Evolutionary conservation across 2,329 filamentous ascomycete genomes (phyloP).

Genomic region (Fusarium sp.): DNA sequence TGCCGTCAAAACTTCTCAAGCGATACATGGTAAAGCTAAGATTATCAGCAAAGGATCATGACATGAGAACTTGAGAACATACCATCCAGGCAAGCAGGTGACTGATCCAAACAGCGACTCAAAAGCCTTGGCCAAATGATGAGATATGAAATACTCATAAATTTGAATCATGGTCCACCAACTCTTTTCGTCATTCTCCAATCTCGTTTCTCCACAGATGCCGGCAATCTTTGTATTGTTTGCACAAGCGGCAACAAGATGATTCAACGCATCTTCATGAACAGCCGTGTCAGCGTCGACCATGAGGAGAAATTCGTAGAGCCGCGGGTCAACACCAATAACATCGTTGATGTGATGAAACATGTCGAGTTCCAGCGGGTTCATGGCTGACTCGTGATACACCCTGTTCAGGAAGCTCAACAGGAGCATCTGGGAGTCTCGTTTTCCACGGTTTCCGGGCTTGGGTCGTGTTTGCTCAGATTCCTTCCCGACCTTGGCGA

Average conservation of each 20-base stretch:
- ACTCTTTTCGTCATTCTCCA: slow-evolving; percentile 93
- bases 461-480: slow-evolving; percentile 92
- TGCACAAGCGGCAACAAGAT: slow-evolving; percentile 90
- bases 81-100: slow-evolving; percentile 99
- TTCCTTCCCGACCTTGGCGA: slow-evolving; percentile 98
- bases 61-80: slow-evolving; percentile 56
- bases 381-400: slow-evolving; percentile 94
- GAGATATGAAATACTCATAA: slow-evolving; percentile 99
- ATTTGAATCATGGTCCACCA: slow-evolving; percentile 99
- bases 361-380: slow-evolving; percentile 94
- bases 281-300: slow-evolving; percentile 98
- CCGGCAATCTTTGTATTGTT: slow-evolving; percentile 97
- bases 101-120: slow-evolving; percentile 98
- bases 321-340: slow-evolving; percentile 95
- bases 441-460: slow-evolving; percentile 97
- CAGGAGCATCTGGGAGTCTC: slow-evolving; percentile 94
- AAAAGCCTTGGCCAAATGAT: slow-evolving; percentile 96
- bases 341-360: slow-evolving; percentile 99
- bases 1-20: slow-evolving; percentile 90
- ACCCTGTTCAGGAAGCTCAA: slow-evolving; percentile 99
- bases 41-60: slow-evolving; percentile 12
- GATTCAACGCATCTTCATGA: slow-evolving; percentile 89
- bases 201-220: slow-evolving; percentile 95
- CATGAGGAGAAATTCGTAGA: slow-evolving; percentile 98
- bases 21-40: slow-evolving; percentile 99